Percentiles rank a stretch among this genome's conserved stretches.
Conservation (phyloP, 2,329 filamentous ascomycete genomes). For the Fusarium vanettenii region DNA sequence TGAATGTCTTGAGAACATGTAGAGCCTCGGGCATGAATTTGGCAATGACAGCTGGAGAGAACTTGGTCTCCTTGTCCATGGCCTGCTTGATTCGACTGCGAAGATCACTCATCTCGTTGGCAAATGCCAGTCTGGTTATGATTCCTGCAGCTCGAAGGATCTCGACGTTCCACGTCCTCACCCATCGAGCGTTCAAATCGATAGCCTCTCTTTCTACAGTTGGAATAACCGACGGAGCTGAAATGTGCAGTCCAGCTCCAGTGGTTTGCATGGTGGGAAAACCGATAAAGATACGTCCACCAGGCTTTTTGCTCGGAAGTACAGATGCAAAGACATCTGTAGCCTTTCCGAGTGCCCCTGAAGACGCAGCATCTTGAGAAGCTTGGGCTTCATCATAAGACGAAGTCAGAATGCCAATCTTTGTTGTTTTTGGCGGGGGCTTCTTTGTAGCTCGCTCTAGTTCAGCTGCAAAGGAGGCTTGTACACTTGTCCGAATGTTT, state of each 20-base stretch:
- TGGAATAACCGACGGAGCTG: slow-evolving; percentile 94
- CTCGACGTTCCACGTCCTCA: slow-evolving; percentile 95
- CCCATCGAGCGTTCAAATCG: slow-evolving; percentile 94
- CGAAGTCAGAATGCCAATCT: slow-evolving; percentile 87
- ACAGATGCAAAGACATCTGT: slow-evolving; percentile 91
- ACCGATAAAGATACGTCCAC: slow-evolving; percentile 93
- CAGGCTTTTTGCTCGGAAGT: slow-evolving; percentile 82
- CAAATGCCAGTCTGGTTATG: slow-evolving; percentile 87
- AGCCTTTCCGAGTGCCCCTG: slow-evolving; percentile 63
- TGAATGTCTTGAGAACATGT: slow-evolving; percentile 88
- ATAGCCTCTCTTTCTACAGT: slow-evolving; percentile 98
- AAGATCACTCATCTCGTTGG: slow-evolving; percentile 85
- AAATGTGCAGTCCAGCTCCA: slow-evolving; percentile 91
- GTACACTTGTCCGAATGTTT: slow-evolving; percentile 80
- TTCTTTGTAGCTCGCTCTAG: slow-evolving; percentile 97
- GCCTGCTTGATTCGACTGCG: slow-evolving; percentile 67
- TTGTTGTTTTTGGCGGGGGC: slow-evolving; percentile 88
- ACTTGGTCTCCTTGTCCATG: slow-evolving; percentile 60
- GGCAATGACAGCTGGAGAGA: slow-evolving; percentile 72
- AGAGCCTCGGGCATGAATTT: slow-evolving; percentile 81
- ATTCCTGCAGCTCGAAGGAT: slow-evolving; percentile 92
- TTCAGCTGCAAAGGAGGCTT: slow-evolving; percentile 80
- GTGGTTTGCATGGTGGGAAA: slow-evolving; percentile 98
- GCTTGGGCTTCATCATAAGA: slow-evolving; percentile 85
- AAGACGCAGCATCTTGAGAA: slow-evolving; percentile 63